Base-by-base conservation (phyloP, 495 filamentous ascomycete genomes). In the Haplographium delicatum region DNA sequence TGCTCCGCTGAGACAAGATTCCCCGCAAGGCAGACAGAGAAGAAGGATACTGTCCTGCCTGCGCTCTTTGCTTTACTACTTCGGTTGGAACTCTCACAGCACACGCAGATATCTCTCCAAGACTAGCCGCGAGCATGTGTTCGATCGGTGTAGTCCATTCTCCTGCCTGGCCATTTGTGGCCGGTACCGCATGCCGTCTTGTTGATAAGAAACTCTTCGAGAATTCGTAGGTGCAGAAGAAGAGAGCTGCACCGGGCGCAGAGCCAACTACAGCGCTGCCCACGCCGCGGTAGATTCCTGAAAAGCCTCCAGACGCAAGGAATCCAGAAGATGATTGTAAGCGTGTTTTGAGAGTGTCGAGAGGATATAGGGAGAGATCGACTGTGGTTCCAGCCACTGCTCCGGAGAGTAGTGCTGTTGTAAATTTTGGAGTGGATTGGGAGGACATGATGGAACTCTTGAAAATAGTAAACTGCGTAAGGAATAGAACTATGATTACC, bases 201-300 rank as follows among this genome's bases (percentile, higher is more conserved):
- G 60, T 44, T 5, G 66, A 60, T 28, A 89, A 69, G 9, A 79
- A 59, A 4, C 71, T 58, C 64, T 96, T 97, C 34, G 85, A 72
- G 43, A 79, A 71, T 64, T 98, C 93, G 71, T 98, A 98, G 49
- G 90, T 94, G 64, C 89, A 86, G 79, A 98, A 98, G 79, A 98
- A 98, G 56, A 95, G 88, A 34, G 93, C 91, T 5, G 93, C 93
- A n/a, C 89, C 90, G 5, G 93, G 93, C 0, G 94, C 94, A 28
- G 89, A 95, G n/a, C 93, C 93, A 58, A 96, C 81, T 25, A 89
- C 64, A 4, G 83, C 83, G 31, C 72, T 76, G 25, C 84, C 84
- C 11, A 89, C 72, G 60, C 86, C 84, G 34, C 75, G 72, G 73
- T 87, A 87, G 58, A 88, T 79, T 51, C 85, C 84, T 35, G 69